Evolutionary conservation across 2,329 filamentous ascomycete species (phyloP).

Genomic region (Metarhizium brunneum): DNA sequence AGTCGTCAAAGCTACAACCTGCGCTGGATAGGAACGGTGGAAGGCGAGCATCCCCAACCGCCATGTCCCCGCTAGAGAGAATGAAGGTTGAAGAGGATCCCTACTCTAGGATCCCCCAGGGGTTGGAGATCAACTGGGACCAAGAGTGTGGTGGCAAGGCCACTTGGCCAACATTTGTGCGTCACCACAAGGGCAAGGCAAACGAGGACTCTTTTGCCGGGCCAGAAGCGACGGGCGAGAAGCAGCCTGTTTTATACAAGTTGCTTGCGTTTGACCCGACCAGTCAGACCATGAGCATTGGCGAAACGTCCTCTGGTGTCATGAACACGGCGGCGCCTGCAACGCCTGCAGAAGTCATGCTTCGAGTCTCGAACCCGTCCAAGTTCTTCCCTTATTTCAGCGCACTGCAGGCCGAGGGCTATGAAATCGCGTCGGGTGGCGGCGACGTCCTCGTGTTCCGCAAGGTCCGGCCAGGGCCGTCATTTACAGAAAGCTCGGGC

Average conservation of each 20-base stretch:
- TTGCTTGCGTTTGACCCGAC: slow-evolving; percentile 56
- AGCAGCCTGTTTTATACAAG: slow-evolving; percentile 38
- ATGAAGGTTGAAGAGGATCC: slow-evolving; percentile 20
- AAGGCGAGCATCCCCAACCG: slow-evolving; percentile 1
- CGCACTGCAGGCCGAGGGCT: slow-evolving; percentile 50
- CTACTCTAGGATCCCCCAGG: slow-evolving; percentile 36
- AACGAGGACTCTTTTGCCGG: background rate
- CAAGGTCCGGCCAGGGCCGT: slow-evolving; percentile 34
- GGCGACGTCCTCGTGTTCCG: slow-evolving; percentile 58
- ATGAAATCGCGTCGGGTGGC: slow-evolving; percentile 55
- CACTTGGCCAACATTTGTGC: slow-evolving; percentile 26
- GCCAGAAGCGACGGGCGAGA: background rate
- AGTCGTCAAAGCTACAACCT: slow-evolving; percentile 17
- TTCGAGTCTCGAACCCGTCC: slow-evolving; percentile 50
- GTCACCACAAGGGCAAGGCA: slow-evolving; percentile 15
- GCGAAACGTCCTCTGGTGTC: slow-evolving; percentile 50
- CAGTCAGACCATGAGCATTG: slow-evolving; percentile 46
- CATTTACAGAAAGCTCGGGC: slow-evolving; percentile 3
- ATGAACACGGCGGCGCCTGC: slow-evolving; percentile 38
- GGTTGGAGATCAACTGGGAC: slow-evolving; percentile 37
- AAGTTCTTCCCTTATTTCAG: slow-evolving; percentile 58
- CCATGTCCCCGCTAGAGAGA: slow-evolving; percentile 3
- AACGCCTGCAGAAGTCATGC: slow-evolving; percentile 50
- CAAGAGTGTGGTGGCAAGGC: slow-evolving; percentile 30
- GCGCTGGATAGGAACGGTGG: slow-evolving; percentile 18